Base-by-base conservation (phyloP, 345 rosid genomes). In the Pugionium cornutum region DNA sequence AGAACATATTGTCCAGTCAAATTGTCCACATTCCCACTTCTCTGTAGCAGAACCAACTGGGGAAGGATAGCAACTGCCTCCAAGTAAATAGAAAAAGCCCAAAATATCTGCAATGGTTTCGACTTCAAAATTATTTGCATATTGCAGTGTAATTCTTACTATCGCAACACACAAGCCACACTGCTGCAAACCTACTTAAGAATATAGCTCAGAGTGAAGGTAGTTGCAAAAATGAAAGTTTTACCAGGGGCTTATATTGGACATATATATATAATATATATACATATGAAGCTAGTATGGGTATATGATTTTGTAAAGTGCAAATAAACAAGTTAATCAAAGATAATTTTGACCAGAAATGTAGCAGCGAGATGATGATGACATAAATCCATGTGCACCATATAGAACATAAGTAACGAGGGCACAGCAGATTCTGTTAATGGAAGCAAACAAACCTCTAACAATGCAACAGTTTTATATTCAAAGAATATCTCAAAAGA, bases 11-110 rank as follows among this genome's bases (percentile, higher is more conserved):
- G 96, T 56, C 96, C 98, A 0, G 98, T 86, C 76, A 89, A 76
- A 76, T 92, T 92, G 82, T 92, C 98, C 60, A 92, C 98, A 74
- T 92, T 92, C 59, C 98, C 92, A 64, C 96, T 89, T 75, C 95
- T 61, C 69, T 92, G 98, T 42, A 92, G 92, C 76, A 89, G 67
- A 70, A 92, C 89, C 72, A 92, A 64, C 79, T 87, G 98, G 31
- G 96, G 96, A 80, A 92, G 89, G 67, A 92, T 92, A 9, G 98
- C 98, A 68, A 92, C 82, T 37, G 98, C 92, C 81, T 92, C 98
- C 88, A 92, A 77, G 83, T 92, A 92, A 26, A 92, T 84, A 9
- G 96, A 92, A 69, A 92, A 87, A 9, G 95, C 96, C 97, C 97
- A 92, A 52, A 85, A 79, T 44, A 89, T 69, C 98, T 92, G 77